phyloP scores from a whole-genome alignment of 2,329 filamentous ascomycete species.

The Cadophora gregata region DNA sequence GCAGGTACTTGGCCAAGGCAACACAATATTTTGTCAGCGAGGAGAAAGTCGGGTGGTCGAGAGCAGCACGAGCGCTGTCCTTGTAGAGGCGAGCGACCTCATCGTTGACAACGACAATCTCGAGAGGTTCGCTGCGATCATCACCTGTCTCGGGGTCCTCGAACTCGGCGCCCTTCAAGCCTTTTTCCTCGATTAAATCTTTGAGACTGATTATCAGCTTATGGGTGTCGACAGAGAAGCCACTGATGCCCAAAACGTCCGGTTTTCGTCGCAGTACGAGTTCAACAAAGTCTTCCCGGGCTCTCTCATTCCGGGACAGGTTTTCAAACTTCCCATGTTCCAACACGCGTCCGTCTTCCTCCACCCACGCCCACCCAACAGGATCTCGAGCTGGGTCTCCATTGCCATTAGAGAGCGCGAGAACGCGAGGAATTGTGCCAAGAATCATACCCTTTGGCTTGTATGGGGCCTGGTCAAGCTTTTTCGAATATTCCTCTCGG shows the following conservation, averaged over 20 bases:
- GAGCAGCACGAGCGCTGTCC: conserved; percentile 78
- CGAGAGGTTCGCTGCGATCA: conserved; percentile 78
- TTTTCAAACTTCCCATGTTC: conserved; percentile 90
- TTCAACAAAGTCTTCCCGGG: conserved; percentile 74
- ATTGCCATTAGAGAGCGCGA: conserved; percentile 86
- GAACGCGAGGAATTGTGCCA: conserved; percentile 84
- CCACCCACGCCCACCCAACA: conserved; percentile 89
- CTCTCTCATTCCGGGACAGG: conserved; percentile 72
- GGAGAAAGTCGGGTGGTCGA: conserved; percentile 81
- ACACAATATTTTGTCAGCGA: conserved; percentile 88
- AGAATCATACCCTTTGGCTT: conserved; percentile 92
- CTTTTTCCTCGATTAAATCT: conserved; percentile 77
- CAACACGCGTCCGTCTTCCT: conserved; percentile 87
- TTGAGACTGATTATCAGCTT: conserved; percentile 83
- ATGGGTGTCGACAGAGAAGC: conserved; percentile 86
- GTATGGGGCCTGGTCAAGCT: conserved; percentile 93
- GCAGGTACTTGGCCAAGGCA: conserved; percentile 86
- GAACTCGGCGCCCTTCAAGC: conserved; percentile 80
- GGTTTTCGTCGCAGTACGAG: conserved; percentile 80
- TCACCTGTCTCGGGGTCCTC: conserved; percentile 79
- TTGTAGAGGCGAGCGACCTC: conserved; percentile 97
- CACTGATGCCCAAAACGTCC: conserved; percentile 88
- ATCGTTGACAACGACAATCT: conserved; percentile 92
- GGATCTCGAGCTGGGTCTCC: conserved; percentile 77
- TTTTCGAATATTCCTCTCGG: conserved; percentile 85